Base-by-base conservation (phyloP, 2,329 filamentous ascomycete species). In the Metarhizium humberi region DNA sequence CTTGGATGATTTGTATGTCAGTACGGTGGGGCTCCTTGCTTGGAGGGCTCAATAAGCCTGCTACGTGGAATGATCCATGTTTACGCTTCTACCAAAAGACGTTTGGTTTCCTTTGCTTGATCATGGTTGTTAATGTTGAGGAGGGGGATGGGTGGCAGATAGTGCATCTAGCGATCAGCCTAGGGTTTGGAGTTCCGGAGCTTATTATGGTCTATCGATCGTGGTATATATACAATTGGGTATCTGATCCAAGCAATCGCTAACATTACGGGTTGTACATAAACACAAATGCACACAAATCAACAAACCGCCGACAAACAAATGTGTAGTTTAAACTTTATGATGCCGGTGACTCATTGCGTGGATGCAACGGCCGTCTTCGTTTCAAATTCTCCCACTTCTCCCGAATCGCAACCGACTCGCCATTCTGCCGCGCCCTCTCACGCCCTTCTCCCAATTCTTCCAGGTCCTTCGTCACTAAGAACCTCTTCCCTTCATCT, bases 1-100 rank as follows among this genome's bases (percentile, higher is more conserved):
- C 65, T 75, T 73, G 3, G 80, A 85, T 59, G 70, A 72, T 14
- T 58, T 78, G 25, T 79, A 79, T 55, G 46, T 67, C 3, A 72
- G 76, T 79, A 90, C 78, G 69, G 81, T 74, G 61, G 85, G 76
- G 78, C 80, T 78, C 76, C 75, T 66, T 30, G 43, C 48, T 38
- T 18, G 20, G 4, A 30, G 25, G 52, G 42, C 7, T 20, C 4
- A 11, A 4, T 45, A 20, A 45, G n/a, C 6, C 14, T 40, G 4
- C 13, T 11, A 5, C 13, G 38, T 40, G 38, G 38, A 40, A 5
- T 16, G 38, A 34, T 3, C 25, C 8, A 40, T 16, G 3, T 40
- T 11, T 7, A 16, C 1, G 2, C 38, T 5, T 14, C 38, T 5
- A 40, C 11, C 38, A 11, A 5, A 16, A 11, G 7, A 16, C 38